Evolutionary conservation across 352 stramenopile species (phyloP), one percentile per base, ranked within the genome.

Genomic region (Elongisporangium anandrum): DNA sequence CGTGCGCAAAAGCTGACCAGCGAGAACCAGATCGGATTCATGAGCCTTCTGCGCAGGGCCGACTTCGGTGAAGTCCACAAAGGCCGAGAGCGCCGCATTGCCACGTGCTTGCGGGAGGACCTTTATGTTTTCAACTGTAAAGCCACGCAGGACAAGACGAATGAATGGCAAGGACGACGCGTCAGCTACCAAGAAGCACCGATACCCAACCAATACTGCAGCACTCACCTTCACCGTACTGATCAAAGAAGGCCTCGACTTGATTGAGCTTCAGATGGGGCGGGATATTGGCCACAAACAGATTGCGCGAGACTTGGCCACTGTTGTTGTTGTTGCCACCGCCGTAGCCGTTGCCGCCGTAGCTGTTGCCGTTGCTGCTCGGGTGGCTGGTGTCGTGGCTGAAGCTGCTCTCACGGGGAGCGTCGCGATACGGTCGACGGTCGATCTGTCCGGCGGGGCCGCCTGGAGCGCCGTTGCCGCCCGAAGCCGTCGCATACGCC

Each of bases 211-310:
- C 15, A 61, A 21, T 23, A 63, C 39, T 17, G 16, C 13, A 16
- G 47, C 2, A 4, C 38, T 12, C 63, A 78, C 72, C 72, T 69
- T 75, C 67, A 51, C 79, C 79, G 59, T 79, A 88, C 54, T 77
- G 54, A 8, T 68, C 75, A 61, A 88, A 88, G 49, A 74, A 81
- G 24, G 73, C 64, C 23, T 85, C 73, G 47, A 88, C 47, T 17
- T 85, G 66, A 55, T 75, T 75, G 69, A 88, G 80, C 60, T 77
- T 84, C 55, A 86, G 72, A 26, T 88, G 73, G 7, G 79, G 68
- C 13, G 75, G 75, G 52, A 88, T 88, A 59, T 88, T 88, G 52
- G 64, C 79, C 48, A 88, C 75, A 52, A 87, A 88, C 29, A 88
- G 56, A 26, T 80, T 88, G 51, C 61, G 56, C 49, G 75, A 82